Percentiles rank a stretch among this genome's conserved stretches.
Evolutionary conservation across 2,329 filamentous ascomycete genomes (phyloP).

Genomic region (Penicillium sp.): DNA sequence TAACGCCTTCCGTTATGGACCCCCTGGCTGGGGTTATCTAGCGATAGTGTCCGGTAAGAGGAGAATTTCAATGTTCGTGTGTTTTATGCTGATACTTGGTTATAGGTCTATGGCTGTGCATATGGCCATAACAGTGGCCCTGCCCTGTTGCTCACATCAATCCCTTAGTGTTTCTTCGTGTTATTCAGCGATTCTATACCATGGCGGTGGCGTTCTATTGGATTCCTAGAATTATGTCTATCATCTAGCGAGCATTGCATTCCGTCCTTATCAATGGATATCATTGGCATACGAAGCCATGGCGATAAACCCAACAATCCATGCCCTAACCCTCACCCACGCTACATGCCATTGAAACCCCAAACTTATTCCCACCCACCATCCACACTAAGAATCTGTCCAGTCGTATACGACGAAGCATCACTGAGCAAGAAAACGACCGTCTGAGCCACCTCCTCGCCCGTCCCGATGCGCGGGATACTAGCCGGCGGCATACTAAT

Average conservation of each 20-base stretch:
- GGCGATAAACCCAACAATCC: background rate
- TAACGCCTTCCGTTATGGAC: background rate
- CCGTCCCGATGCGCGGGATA: slow-evolving; percentile 30
- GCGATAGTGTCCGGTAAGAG: slow-evolving; percentile 11
- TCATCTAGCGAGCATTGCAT: background rate
- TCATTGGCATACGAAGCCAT: background rate
- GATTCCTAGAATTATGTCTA: background rate
- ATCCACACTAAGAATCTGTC: slow-evolving; percentile 46
- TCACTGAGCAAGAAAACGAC: slow-evolving; percentile 50
- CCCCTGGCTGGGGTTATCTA: slow-evolving; percentile 10
- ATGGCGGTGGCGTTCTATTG: slow-evolving; percentile 8
- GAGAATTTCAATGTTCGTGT: background rate
- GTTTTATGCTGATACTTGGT: background rate
- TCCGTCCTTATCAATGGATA: background rate
- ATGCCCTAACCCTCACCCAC: background rate
- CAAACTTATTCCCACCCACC: slow-evolving; percentile 42
- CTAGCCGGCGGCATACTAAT: slow-evolving; percentile 13
- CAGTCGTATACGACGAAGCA: slow-evolving; percentile 48
- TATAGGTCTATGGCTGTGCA: slow-evolving; percentile 18
- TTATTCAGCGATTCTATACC: slow-evolving; percentile 7
- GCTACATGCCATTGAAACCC: background rate
- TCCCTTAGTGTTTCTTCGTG: background rate
- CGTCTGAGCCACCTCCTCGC: slow-evolving; percentile 42
- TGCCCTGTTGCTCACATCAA: background rate
- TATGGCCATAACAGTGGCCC: slow-evolving; percentile 2